Conservation (phyloP, 2,329 filamentous ascomycete species). For the Huntiella moniliformis region DNA sequence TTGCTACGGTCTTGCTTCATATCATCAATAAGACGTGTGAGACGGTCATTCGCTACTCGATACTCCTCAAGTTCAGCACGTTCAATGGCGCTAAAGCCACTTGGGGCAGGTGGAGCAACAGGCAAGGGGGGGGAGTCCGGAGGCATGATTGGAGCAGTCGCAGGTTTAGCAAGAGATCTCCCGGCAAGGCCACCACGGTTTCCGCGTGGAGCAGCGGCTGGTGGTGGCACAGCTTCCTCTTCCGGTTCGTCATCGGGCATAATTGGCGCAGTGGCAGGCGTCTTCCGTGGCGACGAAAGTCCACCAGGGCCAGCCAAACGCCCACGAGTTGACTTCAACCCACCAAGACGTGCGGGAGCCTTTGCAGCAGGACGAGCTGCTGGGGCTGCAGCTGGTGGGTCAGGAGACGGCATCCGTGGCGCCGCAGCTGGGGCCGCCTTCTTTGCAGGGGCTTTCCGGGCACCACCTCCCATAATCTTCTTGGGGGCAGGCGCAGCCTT, state of each 20-base stretch:
- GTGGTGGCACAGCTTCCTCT: conserved; percentile 30
- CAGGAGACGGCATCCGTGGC: conserved; percentile 14
- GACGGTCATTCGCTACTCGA: conserved; percentile 60
- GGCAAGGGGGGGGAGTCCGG: conserved; percentile 36
- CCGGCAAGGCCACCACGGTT: conserved; percentile 64
- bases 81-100: conserved; percentile 57
- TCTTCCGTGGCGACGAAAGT: conserved; percentile 32
- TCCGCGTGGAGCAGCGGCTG: conserved; percentile 45
- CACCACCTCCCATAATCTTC: conserved; percentile 23
- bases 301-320: conserved; percentile 31
- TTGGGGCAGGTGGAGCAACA: conserved; percentile 21
- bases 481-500: conserved; percentile 30
- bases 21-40: conserved; percentile 60
- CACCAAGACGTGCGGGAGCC: conserved; percentile 33
- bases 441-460: conserved; percentile 27
- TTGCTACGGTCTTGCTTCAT: conserved; percentile 64
- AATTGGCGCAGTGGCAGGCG: conserved; percentile 25
- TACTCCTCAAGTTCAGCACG: conserved; percentile 84
- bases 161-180: conserved; percentile 65
- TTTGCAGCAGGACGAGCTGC: conserved; percentile 40
- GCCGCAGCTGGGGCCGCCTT: conserved; percentile 21
- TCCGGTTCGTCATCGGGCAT: conserved; percentile 39
- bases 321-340: conserved; percentile 42
- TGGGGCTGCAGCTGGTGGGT: conserved; percentile 27
- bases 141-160: conserved; percentile 29